Conservation (phyloP, 768 basidiomycete genomes). For the Boletales sp. region DNA sequence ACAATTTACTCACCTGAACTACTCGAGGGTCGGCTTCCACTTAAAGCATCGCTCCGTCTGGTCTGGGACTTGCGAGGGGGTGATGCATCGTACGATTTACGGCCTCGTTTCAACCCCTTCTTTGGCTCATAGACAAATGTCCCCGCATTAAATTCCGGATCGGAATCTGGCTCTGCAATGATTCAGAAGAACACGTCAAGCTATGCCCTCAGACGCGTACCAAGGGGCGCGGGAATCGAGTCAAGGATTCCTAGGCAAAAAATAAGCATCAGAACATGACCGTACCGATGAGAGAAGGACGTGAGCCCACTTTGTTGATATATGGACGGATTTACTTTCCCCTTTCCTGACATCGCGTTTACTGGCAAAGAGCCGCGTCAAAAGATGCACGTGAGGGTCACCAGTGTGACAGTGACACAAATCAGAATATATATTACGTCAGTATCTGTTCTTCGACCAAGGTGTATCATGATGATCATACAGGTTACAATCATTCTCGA, state of each 20-base stretch:
- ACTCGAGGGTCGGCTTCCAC: not conserved
- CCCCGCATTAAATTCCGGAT: conserved; percentile 33
- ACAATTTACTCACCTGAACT: conserved; percentile 9
- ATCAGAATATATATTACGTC: not conserved
- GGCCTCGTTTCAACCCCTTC: conserved; percentile 16
- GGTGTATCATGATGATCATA: conserved; percentile 10
- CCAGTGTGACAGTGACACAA: no score
- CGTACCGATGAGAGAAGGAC: not conserved
- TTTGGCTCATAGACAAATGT: conserved; percentile 28
- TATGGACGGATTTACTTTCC: conserved; percentile 8
- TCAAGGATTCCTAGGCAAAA: conserved; percentile 15
- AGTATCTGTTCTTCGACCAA: not conserved
- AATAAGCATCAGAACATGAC: not conserved
- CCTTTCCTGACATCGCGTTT: conserved; percentile 19
- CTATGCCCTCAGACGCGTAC: conserved; percentile 10
- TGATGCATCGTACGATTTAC: conserved; percentile 13
- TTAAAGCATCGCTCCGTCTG: conserved; percentile 9
- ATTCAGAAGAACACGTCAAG: not conserved
- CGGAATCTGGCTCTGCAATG: conserved; percentile 28
- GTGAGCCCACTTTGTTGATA: conserved; percentile 21
- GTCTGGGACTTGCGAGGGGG: conserved; percentile 14
- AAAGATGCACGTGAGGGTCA: conserved; percentile 17
- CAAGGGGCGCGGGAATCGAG: conserved; percentile 36
- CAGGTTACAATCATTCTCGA: conserved; percentile 30
- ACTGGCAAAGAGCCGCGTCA: not conserved